These are phyloP conservation scores for Helichrysum umbraculigerum DNA, from an alignment of 129 eudicot species.

Conservation along the genomic window DNA sequence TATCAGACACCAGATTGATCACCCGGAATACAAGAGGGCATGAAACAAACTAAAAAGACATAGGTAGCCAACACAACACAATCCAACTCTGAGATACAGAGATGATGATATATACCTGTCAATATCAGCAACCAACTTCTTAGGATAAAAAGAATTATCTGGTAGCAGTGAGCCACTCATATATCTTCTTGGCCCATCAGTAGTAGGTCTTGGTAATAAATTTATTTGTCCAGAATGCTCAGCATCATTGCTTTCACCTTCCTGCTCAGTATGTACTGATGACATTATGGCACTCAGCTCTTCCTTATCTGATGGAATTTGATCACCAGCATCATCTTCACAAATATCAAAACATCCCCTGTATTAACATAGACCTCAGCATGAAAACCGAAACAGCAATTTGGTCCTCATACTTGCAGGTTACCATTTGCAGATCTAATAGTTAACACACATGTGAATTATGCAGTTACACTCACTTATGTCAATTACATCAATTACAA, in stretches of 20 bases:
- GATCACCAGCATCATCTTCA: slow-evolving; percentile 61
- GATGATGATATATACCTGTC: slow-evolving; percentile 54
- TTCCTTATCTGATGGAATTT: slow-evolving; percentile 48
- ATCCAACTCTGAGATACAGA: not conserved
- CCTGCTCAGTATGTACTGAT: slow-evolving; percentile 41
- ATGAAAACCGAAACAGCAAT: slow-evolving; percentile 6
- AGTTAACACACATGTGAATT: not conserved
- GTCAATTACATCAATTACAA: not conserved
- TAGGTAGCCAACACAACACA: slow-evolving; percentile 13
- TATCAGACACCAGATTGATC: not conserved
- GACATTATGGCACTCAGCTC: slow-evolving; percentile 41
- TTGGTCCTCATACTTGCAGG: not conserved
- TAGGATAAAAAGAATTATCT: slow-evolving; percentile 54
- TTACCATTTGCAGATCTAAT: not conserved
- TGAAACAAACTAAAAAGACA: not conserved
- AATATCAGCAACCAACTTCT: slow-evolving; percentile 49
- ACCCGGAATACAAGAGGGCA: not conserved
- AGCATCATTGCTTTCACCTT: slow-evolving; percentile 46
- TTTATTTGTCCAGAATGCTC: slow-evolving; percentile 37
- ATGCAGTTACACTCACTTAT: slow-evolving; percentile 12
- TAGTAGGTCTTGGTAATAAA: slow-evolving; percentile 41
- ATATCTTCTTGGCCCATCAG: slow-evolving; percentile 48
- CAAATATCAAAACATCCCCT: slow-evolving; percentile 93
- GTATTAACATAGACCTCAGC: slow-evolving; percentile 29
- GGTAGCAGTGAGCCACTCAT: slow-evolving; percentile 73